Conservation (phyloP, 2,329 filamentous ascomycete genomes). For the Aureobasidium leucospermi region DNA sequence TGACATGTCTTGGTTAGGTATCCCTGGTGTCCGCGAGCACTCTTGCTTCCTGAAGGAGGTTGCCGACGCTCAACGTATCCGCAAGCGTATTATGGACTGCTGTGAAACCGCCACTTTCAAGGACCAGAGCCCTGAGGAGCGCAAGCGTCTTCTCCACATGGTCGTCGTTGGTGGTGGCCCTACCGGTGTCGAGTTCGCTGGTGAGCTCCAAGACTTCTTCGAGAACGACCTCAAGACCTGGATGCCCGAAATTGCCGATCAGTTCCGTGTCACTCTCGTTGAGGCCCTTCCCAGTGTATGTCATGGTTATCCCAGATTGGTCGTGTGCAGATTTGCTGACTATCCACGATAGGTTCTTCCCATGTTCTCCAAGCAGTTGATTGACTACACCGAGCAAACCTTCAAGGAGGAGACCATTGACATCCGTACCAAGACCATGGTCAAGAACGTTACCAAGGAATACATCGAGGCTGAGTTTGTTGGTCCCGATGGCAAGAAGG, state of each 20-base stretch:
- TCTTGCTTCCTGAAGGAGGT: slow-evolving; percentile 99
- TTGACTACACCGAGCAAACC: slow-evolving; percentile 98
- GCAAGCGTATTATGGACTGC: slow-evolving; percentile 99
- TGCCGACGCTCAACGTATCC: slow-evolving; percentile 87
- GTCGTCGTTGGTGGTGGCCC: slow-evolving; percentile 80
- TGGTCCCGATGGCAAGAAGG: slow-evolving; percentile 76
- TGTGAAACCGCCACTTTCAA: slow-evolving; percentile 98
- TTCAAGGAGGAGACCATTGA: slow-evolving; percentile 98
- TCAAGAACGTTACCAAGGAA: slow-evolving; percentile 92
- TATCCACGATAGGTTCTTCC: slow-evolving; percentile 55
- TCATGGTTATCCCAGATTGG: not conserved
- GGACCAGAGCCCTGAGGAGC: slow-evolving; percentile 79
- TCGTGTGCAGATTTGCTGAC: slow-evolving; percentile 7
- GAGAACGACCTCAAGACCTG: slow-evolving; percentile 97
- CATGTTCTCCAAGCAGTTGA: slow-evolving; percentile 98
- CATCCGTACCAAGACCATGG: slow-evolving; percentile 97
- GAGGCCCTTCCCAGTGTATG: slow-evolving; percentile 84
- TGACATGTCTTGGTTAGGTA: slow-evolving; percentile 41
- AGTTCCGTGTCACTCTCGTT: slow-evolving; percentile 95
- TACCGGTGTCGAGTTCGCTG: slow-evolving; percentile 96
- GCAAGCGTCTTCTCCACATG: slow-evolving; percentile 95
- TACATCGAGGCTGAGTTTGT: slow-evolving; percentile 84
- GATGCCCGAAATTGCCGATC: slow-evolving; percentile 87
- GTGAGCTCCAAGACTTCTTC: slow-evolving; percentile 98
- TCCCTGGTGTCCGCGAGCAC: slow-evolving; percentile 89